Evolutionary conservation across 2,329 filamentous ascomycete species (phyloP).

Genomic region (Byssochlamys sp.): DNA sequence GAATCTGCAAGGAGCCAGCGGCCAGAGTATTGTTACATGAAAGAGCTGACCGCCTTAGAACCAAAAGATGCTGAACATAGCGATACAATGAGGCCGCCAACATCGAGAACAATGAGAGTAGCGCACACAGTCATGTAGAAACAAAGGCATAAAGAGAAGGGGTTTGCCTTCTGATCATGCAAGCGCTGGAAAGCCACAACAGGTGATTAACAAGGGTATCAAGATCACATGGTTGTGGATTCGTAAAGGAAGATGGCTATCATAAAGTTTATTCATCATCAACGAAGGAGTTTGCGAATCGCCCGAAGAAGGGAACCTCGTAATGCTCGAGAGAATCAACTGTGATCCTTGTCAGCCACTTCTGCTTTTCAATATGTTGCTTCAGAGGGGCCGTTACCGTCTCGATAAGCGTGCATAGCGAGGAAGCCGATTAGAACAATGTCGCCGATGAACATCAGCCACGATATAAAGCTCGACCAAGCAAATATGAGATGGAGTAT

Average conservation of each 20-base stretch:
- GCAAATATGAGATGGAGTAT: slow-evolving; percentile 75
- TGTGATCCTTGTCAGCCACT: slow-evolving; percentile 17
- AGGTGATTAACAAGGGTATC: slow-evolving; percentile 11
- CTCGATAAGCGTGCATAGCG: slow-evolving; percentile 68
- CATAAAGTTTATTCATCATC: slow-evolving; percentile 60
- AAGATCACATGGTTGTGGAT: slow-evolving; percentile 6
- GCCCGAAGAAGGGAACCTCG: slow-evolving; percentile 79
- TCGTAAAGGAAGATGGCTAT: slow-evolving; percentile 1
- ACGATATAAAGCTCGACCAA: slow-evolving; percentile 75
- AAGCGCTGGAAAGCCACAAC: slow-evolving; percentile 1
- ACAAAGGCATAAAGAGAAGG: not conserved
- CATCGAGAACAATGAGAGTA: not conserved
- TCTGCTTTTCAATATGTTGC: not conserved
- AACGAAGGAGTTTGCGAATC: slow-evolving; percentile 75
- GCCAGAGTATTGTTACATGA: not conserved
- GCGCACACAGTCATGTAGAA: not conserved
- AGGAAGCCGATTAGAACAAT: slow-evolving; percentile 66
- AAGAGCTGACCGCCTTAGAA: not conserved
- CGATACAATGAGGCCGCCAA: not conserved
- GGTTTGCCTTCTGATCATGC: slow-evolving; percentile 2
- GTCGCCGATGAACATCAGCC: slow-evolving; percentile 70
- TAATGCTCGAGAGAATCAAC: slow-evolving; percentile 59
- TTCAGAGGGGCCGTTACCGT: slow-evolving; percentile 48
- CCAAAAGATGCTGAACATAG: not conserved
- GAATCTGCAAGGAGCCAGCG: not conserved